Evolutionary conservation across 371 early-diverging fungal species (phyloP), one percentile per base, ranked within the genome.

Genomic region (Haplosporangium sp.): DNA sequence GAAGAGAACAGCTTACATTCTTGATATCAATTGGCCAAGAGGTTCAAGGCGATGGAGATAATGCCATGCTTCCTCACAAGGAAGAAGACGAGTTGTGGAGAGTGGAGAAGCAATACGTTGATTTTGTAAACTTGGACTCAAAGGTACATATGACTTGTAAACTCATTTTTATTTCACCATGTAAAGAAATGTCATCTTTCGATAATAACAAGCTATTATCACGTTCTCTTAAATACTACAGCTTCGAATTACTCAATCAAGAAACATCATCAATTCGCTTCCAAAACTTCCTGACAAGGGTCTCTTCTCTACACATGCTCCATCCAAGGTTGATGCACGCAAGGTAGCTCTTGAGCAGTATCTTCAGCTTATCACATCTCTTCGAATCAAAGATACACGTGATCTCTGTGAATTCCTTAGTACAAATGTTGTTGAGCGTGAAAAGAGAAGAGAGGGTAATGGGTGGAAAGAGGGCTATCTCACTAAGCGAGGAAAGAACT

Each of bases 401-500:
- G 92, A 93, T 69, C 73, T 96, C 17, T 86, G 92, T 61, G 90
- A 93, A 63, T 96, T 96, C 67, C 78, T 96, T 34, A 92, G 93
- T 68, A 91, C 92, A 9, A 87, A 92, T 74, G 86, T 93, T 15
- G 77, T 91, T 7, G 90, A 88, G 45, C 84, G 82, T 3, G 78
- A 79, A 55, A 81, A 48, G 57, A 53, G 60, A 40, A 55, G 62
- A 20, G 70, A 66, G 15, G 67, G 50, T 3, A 47, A 55, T 11
- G 73, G 89, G 0, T 83, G 86, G 74, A 95, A 92, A 69, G 94
- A 94, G 78, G 96, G 96, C 0, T 93, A 93, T 69, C 82, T 96
- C 64, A 89, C 91, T 38, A 96, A 96, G 82, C 91, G 89, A 71
- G 95, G 95, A 44, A 95, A 94, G 82, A 93, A 92, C 77, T 94